phyloP scores from a whole-genome alignment of 768 basidiomycete species.

The Russula vinacea region DNA sequence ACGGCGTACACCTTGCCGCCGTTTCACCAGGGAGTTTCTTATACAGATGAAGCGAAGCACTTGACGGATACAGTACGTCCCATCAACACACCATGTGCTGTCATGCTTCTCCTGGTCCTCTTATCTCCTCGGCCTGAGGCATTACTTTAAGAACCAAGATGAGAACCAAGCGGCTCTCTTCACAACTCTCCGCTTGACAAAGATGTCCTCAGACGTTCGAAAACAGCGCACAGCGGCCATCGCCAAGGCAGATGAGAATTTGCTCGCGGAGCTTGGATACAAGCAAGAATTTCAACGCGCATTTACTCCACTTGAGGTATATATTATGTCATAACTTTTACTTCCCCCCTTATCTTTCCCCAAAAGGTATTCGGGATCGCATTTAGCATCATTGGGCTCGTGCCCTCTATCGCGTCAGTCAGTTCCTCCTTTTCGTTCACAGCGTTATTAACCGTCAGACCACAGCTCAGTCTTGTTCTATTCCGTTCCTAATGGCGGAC shows the following conservation, averaged over 20 bases:
- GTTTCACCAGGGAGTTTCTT: neutral
- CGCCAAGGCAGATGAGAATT: slow-evolving; percentile 30
- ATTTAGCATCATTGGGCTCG: slow-evolving; percentile 67
- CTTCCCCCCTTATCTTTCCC: neutral
- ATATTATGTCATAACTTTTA: neutral
- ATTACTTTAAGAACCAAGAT: neutral
- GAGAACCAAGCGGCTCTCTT: neutral
- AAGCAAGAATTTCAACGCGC: slow-evolving; percentile 44
- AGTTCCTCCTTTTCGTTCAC: neutral
- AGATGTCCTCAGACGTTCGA: slow-evolving; percentile 1
- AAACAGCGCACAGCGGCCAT: slow-evolving; percentile 2
- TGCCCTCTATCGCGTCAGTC: slow-evolving; percentile 59
- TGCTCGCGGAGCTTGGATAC: slow-evolving; percentile 42
- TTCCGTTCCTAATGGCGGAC: slow-evolving; percentile 65
- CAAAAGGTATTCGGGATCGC: slow-evolving; percentile 66
- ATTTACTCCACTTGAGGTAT: slow-evolving; percentile 36
- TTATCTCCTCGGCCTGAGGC: neutral
- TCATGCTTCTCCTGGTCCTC: neutral
- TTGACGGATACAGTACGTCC: neutral
- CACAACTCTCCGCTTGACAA: neutral
- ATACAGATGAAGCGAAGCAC: neutral
- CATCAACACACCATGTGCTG: neutral
- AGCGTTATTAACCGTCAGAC: neutral
- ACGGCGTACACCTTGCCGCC: neutral
- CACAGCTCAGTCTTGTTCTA: slow-evolving; percentile 49